A percentile compares a stretch with the other conserved stretches of the same genome.
phyloP scores from a whole-genome alignment of 495 filamentous ascomycete species.

The Daldinia childiae region DNA sequence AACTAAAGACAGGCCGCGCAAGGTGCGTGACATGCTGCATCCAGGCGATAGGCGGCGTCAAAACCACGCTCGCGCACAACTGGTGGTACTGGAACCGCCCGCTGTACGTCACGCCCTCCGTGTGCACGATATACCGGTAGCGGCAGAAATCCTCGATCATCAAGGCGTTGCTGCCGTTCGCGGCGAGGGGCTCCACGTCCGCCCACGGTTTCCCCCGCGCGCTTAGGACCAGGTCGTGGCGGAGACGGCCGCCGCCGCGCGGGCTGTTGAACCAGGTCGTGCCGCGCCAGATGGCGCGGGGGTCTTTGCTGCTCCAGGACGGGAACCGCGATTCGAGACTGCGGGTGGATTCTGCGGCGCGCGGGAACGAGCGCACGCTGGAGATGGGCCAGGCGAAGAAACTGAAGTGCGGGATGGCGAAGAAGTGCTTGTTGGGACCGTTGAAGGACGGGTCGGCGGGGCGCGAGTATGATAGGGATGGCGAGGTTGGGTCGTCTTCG shows the following conservation, averaged over 20 bases:
- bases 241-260: conserved; percentile 46
- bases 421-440: conserved; percentile 56
- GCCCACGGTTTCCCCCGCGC: conserved; percentile 56
- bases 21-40: conserved; percentile 63
- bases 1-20: conserved; percentile 53
- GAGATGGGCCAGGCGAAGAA: conserved; percentile 78
- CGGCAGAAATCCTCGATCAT: conserved; percentile 60
- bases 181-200: conserved; percentile 57
- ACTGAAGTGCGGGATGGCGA: conserved; percentile 83
- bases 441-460: conserved; percentile 56
- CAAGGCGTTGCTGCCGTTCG: conserved; percentile 53
- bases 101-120: conserved; percentile 69
- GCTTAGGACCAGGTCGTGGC: conserved; percentile 54
- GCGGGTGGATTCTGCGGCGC: conserved; percentile 59
- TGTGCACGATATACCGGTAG: conserved; percentile 65
- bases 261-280: conserved; percentile 61
- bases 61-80: conserved; percentile 58
- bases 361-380: conserved; percentile 66
- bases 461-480: conserved; percentile 47
- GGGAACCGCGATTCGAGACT: conserved; percentile 47
- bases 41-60: conserved; percentile 60
- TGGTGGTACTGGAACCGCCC: conserved; percentile 64
- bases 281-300: conserved; percentile 77
- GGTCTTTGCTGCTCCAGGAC: conserved; percentile 57
- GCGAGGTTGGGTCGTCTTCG: conserved; percentile 45